Conservation (phyloP, 163 green algal species). For the Scenedesmus sp. region DNA sequence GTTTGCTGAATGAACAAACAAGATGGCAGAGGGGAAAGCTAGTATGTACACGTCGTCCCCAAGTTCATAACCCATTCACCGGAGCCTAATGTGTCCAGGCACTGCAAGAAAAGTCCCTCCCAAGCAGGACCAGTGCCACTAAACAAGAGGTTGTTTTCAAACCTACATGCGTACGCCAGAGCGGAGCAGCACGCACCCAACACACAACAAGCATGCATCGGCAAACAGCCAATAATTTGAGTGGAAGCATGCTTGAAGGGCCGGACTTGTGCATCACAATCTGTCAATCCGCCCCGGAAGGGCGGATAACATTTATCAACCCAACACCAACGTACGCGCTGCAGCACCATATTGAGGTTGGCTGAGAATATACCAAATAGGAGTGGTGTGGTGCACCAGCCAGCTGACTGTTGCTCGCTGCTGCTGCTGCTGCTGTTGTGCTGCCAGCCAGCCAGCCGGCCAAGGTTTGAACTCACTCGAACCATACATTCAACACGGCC, state of each 20-base stretch:
- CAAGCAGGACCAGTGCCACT: not conserved
- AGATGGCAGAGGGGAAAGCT: not conserved
- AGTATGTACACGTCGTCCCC: constrained; percentile 11
- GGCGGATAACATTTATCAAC: not conserved
- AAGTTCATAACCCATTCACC: not conserved
- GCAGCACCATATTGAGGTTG: not conserved
- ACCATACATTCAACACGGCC: not conserved
- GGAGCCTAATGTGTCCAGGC: not conserved
- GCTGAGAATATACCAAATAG: not conserved
- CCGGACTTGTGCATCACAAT: not conserved
- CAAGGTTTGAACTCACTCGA: not conserved
- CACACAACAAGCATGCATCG: constrained; percentile 3
- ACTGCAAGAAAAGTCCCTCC: constrained; percentile 1
- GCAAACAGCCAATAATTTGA: not conserved
- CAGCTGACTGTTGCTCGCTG: not conserved
- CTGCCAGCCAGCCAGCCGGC: not conserved
- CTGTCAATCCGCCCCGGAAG: not conserved
- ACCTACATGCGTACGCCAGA: not conserved
- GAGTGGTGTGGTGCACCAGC: not conserved
- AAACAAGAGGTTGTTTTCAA: constrained; percentile 6
- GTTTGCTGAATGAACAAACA: constrained; percentile 11
- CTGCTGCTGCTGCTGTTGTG: not conserved
- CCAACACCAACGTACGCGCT: not conserved
- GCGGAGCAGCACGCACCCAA: not conserved
- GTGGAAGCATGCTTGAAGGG: not conserved